These are phyloP conservation scores for Przewalskia tangutica DNA, from an alignment of 257 asterid species.

Conservation along the genomic window DNA sequence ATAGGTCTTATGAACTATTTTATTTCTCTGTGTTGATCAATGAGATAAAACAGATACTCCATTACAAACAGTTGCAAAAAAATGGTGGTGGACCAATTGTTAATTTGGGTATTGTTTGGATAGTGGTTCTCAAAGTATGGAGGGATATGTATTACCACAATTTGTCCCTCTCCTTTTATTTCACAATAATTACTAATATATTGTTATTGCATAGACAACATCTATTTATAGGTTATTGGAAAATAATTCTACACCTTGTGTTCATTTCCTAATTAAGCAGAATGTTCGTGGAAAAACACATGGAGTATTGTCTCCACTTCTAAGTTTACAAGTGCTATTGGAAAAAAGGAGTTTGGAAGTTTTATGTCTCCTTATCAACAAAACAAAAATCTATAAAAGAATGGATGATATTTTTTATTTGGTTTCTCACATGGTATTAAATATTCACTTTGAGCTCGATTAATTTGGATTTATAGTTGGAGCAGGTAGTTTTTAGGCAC, in stretches of 20 bases:
- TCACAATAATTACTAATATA: background rate
- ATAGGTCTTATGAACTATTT: conserved; percentile 16
- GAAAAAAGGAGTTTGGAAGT: conserved; percentile 17
- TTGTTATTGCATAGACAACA: background rate
- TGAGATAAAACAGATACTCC: conserved; percentile 19
- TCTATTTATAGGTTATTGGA: background rate
- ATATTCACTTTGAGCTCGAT: no score
- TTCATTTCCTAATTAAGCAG: background rate
- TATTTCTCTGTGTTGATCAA: conserved; percentile 9
- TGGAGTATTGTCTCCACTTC: conserved; percentile 17
- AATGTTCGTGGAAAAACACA: background rate
- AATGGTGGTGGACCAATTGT: conserved; percentile 31
- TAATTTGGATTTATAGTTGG: no score
- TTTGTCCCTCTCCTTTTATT: background rate
- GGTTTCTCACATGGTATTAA: no score
- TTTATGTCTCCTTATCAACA: conserved; percentile 24
- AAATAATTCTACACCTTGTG: background rate
- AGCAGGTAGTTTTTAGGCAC: no score
- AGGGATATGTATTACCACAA: background rate
- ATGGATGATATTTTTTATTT: no score
- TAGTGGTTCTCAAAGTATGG: conserved; percentile 10
- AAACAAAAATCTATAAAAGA: background rate
- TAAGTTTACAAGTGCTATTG: conserved; percentile 10
- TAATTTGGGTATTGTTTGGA: conserved; percentile 7
- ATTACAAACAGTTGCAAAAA: conserved; percentile 21